Evolutionary conservation across 73 alveolate genomes (phyloP).

Genomic region (Paramecium primaurelia): DNA sequence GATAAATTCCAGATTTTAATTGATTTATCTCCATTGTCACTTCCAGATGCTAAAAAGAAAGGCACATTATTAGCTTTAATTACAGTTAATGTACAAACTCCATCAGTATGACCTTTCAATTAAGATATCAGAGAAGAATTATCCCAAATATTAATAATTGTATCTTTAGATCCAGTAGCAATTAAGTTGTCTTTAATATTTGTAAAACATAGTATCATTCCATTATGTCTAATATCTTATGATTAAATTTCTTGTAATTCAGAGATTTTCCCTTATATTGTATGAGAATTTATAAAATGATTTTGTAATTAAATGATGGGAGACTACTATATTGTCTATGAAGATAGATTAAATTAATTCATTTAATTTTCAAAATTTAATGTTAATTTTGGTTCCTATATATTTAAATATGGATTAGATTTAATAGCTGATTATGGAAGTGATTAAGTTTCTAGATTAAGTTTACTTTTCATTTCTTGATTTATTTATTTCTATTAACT

Average conservation of each 20-base stretch:
- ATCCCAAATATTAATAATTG: not conserved
- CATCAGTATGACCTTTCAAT: not conserved
- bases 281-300: not conserved
- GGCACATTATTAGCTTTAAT: not conserved
- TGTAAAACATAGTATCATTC: not conserved
- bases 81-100: not conserved
- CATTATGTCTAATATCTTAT: not conserved
- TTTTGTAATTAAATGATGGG: not conserved
- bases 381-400: not conserved
- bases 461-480: not conserved
- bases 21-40: slow-evolving; percentile 18
- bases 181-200: not conserved
- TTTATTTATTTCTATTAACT: not conserved
- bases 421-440: not conserved
- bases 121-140: not conserved
- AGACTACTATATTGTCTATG: not conserved
- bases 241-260: not conserved
- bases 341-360: not conserved
- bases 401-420: not conserved
- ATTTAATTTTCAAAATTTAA: not conserved
- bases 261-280: not conserved
- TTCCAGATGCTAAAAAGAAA: slow-evolving; percentile 28
- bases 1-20: slow-evolving; percentile 21
- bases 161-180: slow-evolving; percentile 26
- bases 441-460: not conserved